Evolutionary conservation across 345 rosid genomes (phyloP).

Genomic region (Euphorbia lathyris): DNA sequence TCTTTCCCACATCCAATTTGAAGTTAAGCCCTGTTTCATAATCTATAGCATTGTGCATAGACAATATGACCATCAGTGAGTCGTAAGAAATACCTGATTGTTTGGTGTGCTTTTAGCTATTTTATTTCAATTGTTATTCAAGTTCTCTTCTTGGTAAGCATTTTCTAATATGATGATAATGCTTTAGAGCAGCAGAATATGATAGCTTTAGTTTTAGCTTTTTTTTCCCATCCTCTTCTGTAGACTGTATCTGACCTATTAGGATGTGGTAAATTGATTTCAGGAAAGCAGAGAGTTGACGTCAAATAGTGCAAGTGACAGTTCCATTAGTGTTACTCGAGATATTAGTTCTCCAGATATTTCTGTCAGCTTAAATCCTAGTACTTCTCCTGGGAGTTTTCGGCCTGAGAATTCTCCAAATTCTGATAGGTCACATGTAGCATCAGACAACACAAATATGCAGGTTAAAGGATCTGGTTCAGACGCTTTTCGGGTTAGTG

Average conservation of each 20-base stretch:
- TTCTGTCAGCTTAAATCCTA: constrained; percentile 47
- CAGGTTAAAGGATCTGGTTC: constrained; percentile 77
- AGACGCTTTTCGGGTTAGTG: constrained; percentile 92
- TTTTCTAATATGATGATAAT: neutral
- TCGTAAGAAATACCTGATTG: neutral
- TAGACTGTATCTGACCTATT: constrained; percentile 3
- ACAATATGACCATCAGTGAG: neutral
- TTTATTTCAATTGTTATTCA: neutral
- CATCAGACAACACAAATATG: constrained; percentile 76
- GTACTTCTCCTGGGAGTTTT: constrained; percentile 51
- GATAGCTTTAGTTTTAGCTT: constrained; percentile 4
- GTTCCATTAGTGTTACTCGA: constrained; percentile 64
- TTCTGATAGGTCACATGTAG: constrained; percentile 85
- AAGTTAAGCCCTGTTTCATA: neutral
- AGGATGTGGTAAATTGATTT: constrained; percentile 25
- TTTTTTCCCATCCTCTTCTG: constrained; percentile 3
- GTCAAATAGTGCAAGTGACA: constrained; percentile 74
- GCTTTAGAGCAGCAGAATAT: neutral
- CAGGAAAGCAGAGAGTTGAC: constrained; percentile 93
- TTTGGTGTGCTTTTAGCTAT: neutral
- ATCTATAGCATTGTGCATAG: neutral
- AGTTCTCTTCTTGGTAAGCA: neutral
- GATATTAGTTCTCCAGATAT: constrained; percentile 64
- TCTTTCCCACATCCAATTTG: neutral
- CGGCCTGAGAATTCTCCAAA: constrained; percentile 55